Percentiles rank a stretch among this genome's conserved stretches.
Conservation (phyloP, 768 basidiomycete species). For the Cystobasidium ongulense region DNA sequence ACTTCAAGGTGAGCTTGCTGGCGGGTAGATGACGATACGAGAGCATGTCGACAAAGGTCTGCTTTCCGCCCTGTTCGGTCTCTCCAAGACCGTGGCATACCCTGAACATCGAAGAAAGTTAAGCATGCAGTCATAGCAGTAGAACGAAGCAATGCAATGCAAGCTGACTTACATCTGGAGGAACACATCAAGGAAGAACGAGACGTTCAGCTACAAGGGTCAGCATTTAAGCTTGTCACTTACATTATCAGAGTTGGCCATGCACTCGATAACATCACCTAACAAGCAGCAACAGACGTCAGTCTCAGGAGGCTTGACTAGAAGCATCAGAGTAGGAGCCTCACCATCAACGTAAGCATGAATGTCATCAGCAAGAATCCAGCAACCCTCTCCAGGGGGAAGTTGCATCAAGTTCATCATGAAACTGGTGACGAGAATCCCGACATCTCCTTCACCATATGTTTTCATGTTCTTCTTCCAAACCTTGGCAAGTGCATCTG, state of each 20-base stretch:
- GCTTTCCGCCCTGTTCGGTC: slow-evolving; percentile 33
- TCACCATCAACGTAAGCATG: slow-evolving; percentile 37
- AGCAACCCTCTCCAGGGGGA: slow-evolving; percentile 35
- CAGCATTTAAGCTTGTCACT: slow-evolving; percentile 5
- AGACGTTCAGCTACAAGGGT: no score
- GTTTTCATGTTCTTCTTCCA: slow-evolving; percentile 29
- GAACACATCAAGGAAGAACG: neutral
- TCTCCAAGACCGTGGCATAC: slow-evolving; percentile 39
- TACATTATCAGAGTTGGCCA: slow-evolving; percentile 33
- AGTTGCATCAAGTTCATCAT: slow-evolving; percentile 38
- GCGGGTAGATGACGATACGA: slow-evolving; percentile 38
- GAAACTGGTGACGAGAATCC: slow-evolving; percentile 21
- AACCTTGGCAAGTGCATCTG: slow-evolving; percentile 31
- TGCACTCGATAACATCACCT: slow-evolving; percentile 39
- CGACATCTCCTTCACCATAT: slow-evolving; percentile 37
- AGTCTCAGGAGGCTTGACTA: neutral
- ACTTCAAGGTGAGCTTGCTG: slow-evolving; percentile 32
- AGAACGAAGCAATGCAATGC: neutral
- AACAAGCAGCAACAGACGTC: neutral
- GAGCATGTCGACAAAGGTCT: slow-evolving; percentile 39
- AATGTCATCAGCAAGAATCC: slow-evolving; percentile 39
- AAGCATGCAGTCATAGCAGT: neutral
- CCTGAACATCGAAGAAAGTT: slow-evolving; percentile 22
- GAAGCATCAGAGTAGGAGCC: neutral
- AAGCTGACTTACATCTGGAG: neutral